Conservation (phyloP, 2,329 filamentous ascomycete genomes). For the Colletotrichum cuscutae region DNA sequence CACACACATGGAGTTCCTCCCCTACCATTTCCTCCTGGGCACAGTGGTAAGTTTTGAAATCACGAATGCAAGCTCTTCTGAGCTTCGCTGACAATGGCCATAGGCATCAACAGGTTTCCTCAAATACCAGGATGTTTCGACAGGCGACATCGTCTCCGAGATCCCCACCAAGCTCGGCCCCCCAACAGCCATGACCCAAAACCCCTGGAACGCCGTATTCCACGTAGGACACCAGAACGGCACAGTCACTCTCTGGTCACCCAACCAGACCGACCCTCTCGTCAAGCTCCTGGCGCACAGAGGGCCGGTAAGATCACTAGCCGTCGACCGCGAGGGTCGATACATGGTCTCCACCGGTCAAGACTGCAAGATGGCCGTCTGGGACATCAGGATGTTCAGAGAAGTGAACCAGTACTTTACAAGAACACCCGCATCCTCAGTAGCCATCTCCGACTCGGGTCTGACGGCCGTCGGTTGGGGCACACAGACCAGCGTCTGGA, state of each 20-base stretch:
- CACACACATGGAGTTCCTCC: constrained; percentile 92
- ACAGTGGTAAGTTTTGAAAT: constrained; percentile 72
- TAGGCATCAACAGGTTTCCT: constrained; percentile 83
- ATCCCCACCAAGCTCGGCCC: constrained; percentile 86
- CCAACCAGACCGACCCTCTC: constrained; percentile 85
- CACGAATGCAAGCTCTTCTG: not conserved
- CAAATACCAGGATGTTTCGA: constrained; percentile 96
- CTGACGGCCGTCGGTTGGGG: constrained; percentile 92
- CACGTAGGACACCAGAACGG: constrained; percentile 96
- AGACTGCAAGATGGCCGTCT: constrained; percentile 91
- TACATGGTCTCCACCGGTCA: constrained; percentile 97
- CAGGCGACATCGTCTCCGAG: constrained; percentile 87
- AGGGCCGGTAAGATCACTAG: constrained; percentile 86
- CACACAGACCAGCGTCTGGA: constrained; percentile 90
- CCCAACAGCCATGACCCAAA: constrained; percentile 86
- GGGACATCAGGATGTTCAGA: constrained; percentile 94
- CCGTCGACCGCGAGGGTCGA: constrained; percentile 87
- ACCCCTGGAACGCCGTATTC: constrained; percentile 90
- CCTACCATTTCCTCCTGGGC: constrained; percentile 93
- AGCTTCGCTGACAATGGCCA: constrained; percentile 33
- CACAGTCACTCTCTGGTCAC: constrained; percentile 94
- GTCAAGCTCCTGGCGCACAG: constrained; percentile 92
- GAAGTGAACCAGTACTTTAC: constrained; percentile 92
- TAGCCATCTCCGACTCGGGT: constrained; percentile 89
- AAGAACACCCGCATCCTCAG: constrained; percentile 81